A percentile compares a stretch with the other conserved stretches of the same genome.
phyloP scores from a whole-genome alignment of 768 basidiomycete species.

The Nidula microcarpa region DNA sequence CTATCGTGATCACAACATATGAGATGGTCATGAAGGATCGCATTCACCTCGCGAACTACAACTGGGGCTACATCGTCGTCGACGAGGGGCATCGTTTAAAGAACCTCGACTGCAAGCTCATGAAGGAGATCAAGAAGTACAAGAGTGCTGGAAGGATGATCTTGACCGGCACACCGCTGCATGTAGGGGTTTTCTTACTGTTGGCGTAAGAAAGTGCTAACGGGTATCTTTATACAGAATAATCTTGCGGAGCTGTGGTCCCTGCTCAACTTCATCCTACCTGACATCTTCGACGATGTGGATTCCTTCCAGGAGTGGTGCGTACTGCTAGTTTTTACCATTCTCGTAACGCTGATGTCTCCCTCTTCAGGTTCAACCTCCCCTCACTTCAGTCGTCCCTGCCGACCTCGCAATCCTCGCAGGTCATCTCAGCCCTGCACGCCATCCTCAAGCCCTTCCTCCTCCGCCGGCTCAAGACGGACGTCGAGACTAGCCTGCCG shows the following conservation, averaged over 20 bases:
- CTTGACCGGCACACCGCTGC: slow-evolving; percentile 92
- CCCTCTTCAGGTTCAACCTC: slow-evolving; percentile 59
- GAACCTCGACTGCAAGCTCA: slow-evolving; percentile 89
- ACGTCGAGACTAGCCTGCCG: slow-evolving; percentile 78
- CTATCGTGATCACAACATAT: slow-evolving; percentile 87
- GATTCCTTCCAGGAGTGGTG: slow-evolving; percentile 90
- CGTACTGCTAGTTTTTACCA: slow-evolving; percentile 7
- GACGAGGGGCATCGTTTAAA: slow-evolving; percentile 96
- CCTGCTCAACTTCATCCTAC: slow-evolving; percentile 92
- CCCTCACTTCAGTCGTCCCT: slow-evolving; percentile 58
- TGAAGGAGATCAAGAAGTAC: slow-evolving; percentile 88
- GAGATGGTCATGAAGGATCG: slow-evolving; percentile 90
- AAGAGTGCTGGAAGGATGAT: slow-evolving; percentile 85
- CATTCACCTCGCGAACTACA: slow-evolving; percentile 52
- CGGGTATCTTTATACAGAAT: slow-evolving; percentile 62
- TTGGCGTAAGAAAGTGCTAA: background rate
- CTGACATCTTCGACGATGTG: slow-evolving; percentile 88
- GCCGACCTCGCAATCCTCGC: slow-evolving; percentile 52
- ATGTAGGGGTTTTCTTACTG: slow-evolving; percentile 47
- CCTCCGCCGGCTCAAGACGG: slow-evolving; percentile 84
- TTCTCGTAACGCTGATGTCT: background rate
- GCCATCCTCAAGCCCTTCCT: slow-evolving; percentile 95
- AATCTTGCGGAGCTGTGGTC: slow-evolving; percentile 95
- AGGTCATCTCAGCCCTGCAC: slow-evolving; percentile 78
- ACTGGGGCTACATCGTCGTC: slow-evolving; percentile 93